These are phyloP conservation scores for Lactarius quietus DNA, from an alignment of 768 basidiomycete species.

Conservation along the genomic window DNA sequence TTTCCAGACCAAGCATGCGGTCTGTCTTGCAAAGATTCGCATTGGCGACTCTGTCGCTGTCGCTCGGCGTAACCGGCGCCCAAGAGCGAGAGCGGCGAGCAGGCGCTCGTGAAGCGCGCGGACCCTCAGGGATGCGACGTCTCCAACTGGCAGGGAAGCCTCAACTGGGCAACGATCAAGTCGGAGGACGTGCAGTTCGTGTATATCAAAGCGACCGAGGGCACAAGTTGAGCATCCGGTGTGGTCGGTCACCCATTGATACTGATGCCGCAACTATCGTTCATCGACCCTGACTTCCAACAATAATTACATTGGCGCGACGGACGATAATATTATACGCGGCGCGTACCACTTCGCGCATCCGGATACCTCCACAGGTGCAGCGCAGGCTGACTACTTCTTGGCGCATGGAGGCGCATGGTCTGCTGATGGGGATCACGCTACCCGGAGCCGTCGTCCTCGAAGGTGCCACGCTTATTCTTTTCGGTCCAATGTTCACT, in stretches of 20 bases:
- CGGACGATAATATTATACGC: constrained; percentile 52
- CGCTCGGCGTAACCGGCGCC: background rate
- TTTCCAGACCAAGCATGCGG: background rate
- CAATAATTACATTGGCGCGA: constrained; percentile 53
- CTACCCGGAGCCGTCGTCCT: constrained; percentile 64
- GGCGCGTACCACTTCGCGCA: constrained; percentile 62
- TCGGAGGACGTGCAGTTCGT: constrained; percentile 51
- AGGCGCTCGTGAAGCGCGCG: constrained; percentile 34
- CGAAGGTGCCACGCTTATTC: constrained; percentile 42
- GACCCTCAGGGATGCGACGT: constrained; percentile 53
- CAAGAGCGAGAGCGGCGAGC: background rate
- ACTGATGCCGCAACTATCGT: constrained; percentile 32
- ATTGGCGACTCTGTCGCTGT: constrained; percentile 24
- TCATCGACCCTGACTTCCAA: constrained; percentile 44
- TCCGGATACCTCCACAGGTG: constrained; percentile 51
- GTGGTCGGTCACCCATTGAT: no score
- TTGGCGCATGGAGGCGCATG: constrained; percentile 51
- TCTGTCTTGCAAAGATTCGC: constrained; percentile 4
- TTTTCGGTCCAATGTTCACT: background rate
- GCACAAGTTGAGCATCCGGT: constrained; percentile 49
- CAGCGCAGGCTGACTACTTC: constrained; percentile 57
- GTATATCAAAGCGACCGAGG: constrained; percentile 69
- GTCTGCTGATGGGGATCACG: constrained; percentile 52
- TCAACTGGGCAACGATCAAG: constrained; percentile 52
- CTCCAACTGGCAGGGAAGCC: constrained; percentile 44